These are phyloP conservation scores for Candida rishiriensis DNA, from an alignment of 805 yeast species.

Conservation along the genomic window DNA sequence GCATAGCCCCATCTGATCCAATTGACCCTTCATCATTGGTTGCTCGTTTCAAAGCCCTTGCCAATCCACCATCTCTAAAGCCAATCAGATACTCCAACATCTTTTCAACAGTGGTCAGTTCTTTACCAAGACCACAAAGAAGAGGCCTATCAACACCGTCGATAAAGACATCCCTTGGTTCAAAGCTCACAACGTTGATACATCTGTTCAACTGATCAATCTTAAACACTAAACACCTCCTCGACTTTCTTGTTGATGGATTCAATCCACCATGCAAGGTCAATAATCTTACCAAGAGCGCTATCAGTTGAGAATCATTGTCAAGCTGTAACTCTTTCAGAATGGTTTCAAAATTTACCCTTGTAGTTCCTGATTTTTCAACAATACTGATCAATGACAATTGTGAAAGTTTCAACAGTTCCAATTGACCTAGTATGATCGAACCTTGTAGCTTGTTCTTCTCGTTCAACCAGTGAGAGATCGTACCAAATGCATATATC, in stretches of 20 bases:
- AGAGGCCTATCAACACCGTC: conserved; percentile 15
- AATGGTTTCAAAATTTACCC: conserved; percentile 1
- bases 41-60: not conserved
- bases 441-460: not conserved
- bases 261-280: conserved; percentile 7
- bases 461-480: conserved; percentile 16
- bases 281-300: not conserved
- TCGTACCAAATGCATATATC: conserved; percentile 25
- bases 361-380: not conserved
- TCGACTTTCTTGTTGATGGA: conserved; percentile 6
- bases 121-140: not conserved
- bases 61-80: conserved; percentile 2
- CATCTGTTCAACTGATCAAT: conserved; percentile 12
- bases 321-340: not conserved
- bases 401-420: not conserved
- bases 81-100: conserved; percentile 5
- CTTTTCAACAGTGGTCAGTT: conserved; percentile 4
- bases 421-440: not conserved
- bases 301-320: not conserved
- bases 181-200: conserved; percentile 6
- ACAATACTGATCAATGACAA: not conserved
- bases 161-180: conserved; percentile 17
- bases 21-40: not conserved
- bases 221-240: conserved; percentile 7
- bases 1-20: not conserved